Evolutionary conservation across 2,329 filamentous ascomycete species (phyloP).

Genomic region (Fusarium sp.): DNA sequence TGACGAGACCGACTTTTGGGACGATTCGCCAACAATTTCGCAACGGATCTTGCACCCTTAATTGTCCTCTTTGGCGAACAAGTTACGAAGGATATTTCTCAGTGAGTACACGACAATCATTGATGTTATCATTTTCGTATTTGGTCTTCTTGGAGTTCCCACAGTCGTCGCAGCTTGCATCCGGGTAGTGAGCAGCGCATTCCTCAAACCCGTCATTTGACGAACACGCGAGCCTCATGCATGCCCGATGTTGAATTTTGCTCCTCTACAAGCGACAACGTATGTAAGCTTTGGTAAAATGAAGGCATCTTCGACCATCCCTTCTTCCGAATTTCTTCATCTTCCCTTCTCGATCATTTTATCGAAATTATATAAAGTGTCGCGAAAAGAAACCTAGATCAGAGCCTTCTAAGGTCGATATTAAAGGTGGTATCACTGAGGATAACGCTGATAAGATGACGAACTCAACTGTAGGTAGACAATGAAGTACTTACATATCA

Average conservation of each 20-base stretch:
- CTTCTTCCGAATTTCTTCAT: background rate
- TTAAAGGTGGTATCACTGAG: background rate
- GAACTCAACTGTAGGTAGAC: background rate
- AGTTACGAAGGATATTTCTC: background rate
- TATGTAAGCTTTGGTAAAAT: background rate
- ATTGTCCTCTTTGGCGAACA: background rate
- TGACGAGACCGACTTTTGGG: background rate
- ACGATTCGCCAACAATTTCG: background rate
- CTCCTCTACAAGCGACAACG: background rate
- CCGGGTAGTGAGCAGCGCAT: background rate
- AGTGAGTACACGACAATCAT: background rate
- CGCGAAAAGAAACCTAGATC: background rate
- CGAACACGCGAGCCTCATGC: background rate
- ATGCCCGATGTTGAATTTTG: background rate
- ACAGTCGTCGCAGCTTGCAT: background rate
- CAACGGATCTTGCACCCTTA: background rate
- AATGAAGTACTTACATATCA: background rate
- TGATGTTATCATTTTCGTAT: background rate
- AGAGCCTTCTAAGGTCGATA: background rate
- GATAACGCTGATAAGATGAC: background rate
- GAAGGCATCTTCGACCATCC: background rate
- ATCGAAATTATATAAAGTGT: background rate
- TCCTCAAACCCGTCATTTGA: background rate
- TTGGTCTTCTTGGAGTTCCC: background rate
- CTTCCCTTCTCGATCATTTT: rapidly evolving